A percentile compares a stretch with the other conserved stretches of the same genome.
phyloP scores from a whole-genome alignment of 331 rosid genomes.

The Erythrophleum ivorense region DNA sequence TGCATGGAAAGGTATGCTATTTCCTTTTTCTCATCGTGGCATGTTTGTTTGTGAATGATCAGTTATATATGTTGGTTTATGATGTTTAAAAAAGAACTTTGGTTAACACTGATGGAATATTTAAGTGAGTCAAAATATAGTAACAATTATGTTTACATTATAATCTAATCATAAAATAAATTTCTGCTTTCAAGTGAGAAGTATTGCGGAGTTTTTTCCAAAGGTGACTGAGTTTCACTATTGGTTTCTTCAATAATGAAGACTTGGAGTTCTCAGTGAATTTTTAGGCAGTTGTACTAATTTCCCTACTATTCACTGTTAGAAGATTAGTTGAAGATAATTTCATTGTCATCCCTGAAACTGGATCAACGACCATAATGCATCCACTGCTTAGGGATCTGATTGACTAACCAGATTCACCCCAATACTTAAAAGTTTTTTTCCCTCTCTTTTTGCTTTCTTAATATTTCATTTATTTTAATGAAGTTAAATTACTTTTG shows the following conservation, averaged over 20 bases:
- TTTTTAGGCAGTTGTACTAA: background rate
- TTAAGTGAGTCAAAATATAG: background rate
- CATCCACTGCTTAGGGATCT: background rate
- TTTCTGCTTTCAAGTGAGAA: conserved; percentile 10
- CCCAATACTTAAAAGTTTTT: background rate
- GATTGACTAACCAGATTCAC: background rate
- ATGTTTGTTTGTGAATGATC: conserved; percentile 18
- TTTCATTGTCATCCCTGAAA: background rate
- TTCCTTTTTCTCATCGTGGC: background rate
- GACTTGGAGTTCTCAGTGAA: conserved; percentile 7
- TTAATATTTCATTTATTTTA: background rate
- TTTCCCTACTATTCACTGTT: background rate
- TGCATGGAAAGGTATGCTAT: conserved; percentile 88
- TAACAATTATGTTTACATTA: background rate
- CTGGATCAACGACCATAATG: background rate
- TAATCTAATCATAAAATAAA: conserved; percentile 12
- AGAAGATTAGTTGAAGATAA: background rate
- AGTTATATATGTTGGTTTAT: conserved; percentile 3
- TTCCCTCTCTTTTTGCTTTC: too few species aligned
- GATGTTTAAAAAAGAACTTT: background rate
- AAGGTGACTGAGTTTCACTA: background rate
- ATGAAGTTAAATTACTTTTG: background rate
- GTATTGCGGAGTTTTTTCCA: background rate
- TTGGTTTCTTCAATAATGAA: conserved; percentile 8
- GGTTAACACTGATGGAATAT: background rate